A percentile compares a stretch with the other conserved stretches of the same genome.
Evolutionary conservation across 768 basidiomycete species (phyloP).

Genomic region (Phaffia australis): DNA sequence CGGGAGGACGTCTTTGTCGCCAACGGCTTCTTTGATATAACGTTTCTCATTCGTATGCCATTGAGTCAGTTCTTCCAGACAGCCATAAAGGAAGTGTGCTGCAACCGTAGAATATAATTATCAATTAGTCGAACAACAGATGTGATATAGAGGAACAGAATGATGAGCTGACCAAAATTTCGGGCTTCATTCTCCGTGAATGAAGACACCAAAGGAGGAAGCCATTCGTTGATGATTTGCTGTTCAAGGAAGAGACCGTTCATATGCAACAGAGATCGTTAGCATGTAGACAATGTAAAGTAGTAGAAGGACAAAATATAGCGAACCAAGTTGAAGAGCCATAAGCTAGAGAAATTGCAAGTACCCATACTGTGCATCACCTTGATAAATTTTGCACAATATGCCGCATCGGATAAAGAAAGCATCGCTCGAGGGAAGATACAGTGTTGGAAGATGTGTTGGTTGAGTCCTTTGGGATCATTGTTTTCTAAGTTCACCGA

Average conservation of each 20-base stretch:
- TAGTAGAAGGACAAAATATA: neutral
- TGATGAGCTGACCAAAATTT: constrained; percentile 61
- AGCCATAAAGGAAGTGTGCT: constrained; percentile 78
- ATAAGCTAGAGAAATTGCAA: constrained; percentile 71
- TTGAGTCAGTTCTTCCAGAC: constrained; percentile 62
- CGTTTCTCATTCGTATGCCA: constrained; percentile 63
- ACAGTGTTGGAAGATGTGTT: constrained; percentile 66
- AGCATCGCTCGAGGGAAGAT: constrained; percentile 81
- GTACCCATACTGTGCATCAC: constrained; percentile 80
- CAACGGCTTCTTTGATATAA: constrained; percentile 49
- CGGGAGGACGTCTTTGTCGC: constrained; percentile 51
- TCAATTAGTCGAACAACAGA: neutral
- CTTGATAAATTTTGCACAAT: constrained; percentile 80
- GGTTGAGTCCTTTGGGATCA: constrained; percentile 11
- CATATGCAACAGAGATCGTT: constrained; percentile 1
- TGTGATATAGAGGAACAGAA: neutral
- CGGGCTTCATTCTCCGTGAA: constrained; percentile 93
- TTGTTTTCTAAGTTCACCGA: constrained; percentile 7
- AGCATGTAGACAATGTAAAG: neutral
- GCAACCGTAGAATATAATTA: neutral
- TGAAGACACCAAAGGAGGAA: constrained; percentile 74
- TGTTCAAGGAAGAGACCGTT: neutral
- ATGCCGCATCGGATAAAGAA: constrained; percentile 96
- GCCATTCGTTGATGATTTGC: constrained; percentile 72
- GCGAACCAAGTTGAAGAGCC: constrained; percentile 68